phyloP scores from a whole-genome alignment of 192 early-diverging fungal genomes.

The Coemansia sp. region DNA sequence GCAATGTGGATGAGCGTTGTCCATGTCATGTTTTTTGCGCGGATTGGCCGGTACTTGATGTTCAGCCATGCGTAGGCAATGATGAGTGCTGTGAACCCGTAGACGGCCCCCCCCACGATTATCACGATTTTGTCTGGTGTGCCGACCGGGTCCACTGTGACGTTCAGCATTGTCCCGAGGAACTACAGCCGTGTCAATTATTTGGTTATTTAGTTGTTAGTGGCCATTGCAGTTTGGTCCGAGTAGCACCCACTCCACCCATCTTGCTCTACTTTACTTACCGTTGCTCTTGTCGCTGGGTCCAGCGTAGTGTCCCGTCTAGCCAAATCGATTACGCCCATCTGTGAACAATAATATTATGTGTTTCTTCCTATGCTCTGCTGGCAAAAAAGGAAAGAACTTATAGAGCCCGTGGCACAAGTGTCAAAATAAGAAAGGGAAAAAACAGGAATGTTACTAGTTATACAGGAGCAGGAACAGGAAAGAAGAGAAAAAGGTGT shows the following conservation, averaged over 20 bases:
- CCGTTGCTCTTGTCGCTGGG: constrained; percentile 1
- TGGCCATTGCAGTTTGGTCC: too few relatives aligned
- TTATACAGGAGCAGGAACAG: too few relatives aligned
- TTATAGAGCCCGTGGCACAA: background rate
- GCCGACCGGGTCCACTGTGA: constrained; percentile 20
- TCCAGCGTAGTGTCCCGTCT: background rate
- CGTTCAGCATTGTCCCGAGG: background rate
- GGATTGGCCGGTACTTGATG: constrained; percentile 46
- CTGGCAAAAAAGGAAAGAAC: background rate
- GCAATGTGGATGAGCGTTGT: constrained; percentile 35
- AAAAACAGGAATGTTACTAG: too few relatives aligned
- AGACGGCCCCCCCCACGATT: constrained; percentile 14
- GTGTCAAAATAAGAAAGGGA: background rate
- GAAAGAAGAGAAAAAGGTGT: too few relatives aligned
- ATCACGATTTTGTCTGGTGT: constrained; percentile 23
- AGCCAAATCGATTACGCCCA: background rate
- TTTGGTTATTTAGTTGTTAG: too few relatives aligned
- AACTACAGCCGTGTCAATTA: constrained; percentile 11
- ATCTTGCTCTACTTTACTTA: background rate
- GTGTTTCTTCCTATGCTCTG: background rate
- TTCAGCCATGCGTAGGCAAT: constrained; percentile 43
- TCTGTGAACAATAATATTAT: background rate
- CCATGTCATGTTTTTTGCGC: constrained; percentile 44
- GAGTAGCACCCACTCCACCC: background rate
- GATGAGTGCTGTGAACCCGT: constrained; percentile 29